Percentiles rank a stretch among this genome's conserved stretches.
Conservation (phyloP, 768 basidiomycete species). For the Rhodotorula graminis region DNA sequence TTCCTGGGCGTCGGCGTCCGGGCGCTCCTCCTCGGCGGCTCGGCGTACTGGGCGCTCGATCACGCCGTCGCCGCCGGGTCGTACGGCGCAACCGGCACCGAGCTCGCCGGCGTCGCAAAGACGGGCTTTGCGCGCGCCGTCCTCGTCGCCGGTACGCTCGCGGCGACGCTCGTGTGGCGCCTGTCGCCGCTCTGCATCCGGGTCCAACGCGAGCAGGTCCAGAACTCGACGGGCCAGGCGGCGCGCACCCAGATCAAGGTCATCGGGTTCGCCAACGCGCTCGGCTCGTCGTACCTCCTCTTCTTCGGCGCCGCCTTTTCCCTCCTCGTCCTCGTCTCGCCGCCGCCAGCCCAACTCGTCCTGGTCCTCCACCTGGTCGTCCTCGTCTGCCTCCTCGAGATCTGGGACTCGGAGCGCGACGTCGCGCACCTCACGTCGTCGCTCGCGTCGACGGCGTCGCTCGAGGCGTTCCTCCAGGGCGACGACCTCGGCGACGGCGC, state of each 20-base stretch:
- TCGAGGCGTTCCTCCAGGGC: slow-evolving; percentile 27
- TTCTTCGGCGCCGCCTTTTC: slow-evolving; percentile 68
- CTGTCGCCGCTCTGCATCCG: slow-evolving; percentile 68
- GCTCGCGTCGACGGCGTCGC: slow-evolving; percentile 8
- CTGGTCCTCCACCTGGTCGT: slow-evolving; percentile 63
- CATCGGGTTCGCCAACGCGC: slow-evolving; percentile 82
- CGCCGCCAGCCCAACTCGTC: slow-evolving; percentile 76
- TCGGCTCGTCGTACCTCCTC: slow-evolving; percentile 78
- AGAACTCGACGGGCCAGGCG: slow-evolving; percentile 44
- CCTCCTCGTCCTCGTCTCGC: slow-evolving; percentile 60
- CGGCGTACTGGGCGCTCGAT: slow-evolving; percentile 74
- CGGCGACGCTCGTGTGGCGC: slow-evolving; percentile 66
- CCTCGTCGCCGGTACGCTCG: slow-evolving; percentile 50
- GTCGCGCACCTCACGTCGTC: slow-evolving; percentile 38
- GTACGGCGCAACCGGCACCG: slow-evolving; percentile 44
- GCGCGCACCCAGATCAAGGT: slow-evolving; percentile 52
- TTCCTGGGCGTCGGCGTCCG: slow-evolving; percentile 61
- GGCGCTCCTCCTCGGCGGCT: slow-evolving; percentile 59
- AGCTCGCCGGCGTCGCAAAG: slow-evolving; percentile 42
- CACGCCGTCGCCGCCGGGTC: slow-evolving; percentile 57
- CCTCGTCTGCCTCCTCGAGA: slow-evolving; percentile 70
- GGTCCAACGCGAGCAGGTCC: slow-evolving; percentile 50
- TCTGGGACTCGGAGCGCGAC: slow-evolving; percentile 76
- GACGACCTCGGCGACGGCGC: slow-evolving; percentile 27
- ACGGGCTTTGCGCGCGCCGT: slow-evolving; percentile 62